These are phyloP conservation scores for Hordeum pubiflorum DNA, from an alignment of 202 grass and related monocot species.

Conservation along the genomic window DNA sequence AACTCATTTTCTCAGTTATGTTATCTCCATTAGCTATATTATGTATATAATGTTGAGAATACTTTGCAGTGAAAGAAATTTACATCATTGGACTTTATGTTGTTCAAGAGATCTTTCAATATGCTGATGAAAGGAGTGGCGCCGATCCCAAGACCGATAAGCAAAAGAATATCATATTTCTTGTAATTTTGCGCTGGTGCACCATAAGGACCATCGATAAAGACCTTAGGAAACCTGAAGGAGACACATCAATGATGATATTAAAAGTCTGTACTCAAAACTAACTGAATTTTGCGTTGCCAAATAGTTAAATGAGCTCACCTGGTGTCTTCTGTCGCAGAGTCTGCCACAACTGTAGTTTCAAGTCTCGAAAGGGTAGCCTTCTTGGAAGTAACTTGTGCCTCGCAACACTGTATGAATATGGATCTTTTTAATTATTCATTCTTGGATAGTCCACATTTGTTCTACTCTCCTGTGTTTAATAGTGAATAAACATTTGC, in stretches of 20 bases:
- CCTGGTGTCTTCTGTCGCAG: slow-evolving; percentile 62
- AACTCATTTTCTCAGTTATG: slow-evolving; percentile 11
- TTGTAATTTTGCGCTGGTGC: slow-evolving; percentile 99
- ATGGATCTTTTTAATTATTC: neutral
- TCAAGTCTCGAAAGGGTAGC: slow-evolving; percentile 84
- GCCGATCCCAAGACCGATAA: slow-evolving; percentile 87
- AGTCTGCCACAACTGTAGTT: slow-evolving; percentile 80
- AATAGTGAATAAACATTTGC: neutral
- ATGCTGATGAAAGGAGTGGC: slow-evolving; percentile 99
- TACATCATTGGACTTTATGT: slow-evolving; percentile 67
- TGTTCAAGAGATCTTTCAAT: slow-evolving; percentile 88
- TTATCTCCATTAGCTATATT: neutral
- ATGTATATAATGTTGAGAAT: neutral
- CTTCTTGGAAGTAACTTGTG: slow-evolving; percentile 91
- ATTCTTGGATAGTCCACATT: neutral
- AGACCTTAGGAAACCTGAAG: slow-evolving; percentile 76
- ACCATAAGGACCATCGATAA: slow-evolving; percentile 88
- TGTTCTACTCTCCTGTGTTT: neutral
- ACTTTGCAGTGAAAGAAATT: slow-evolving; percentile 11
- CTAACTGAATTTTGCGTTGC: neutral
- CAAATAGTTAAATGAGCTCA: slow-evolving; percentile 21
- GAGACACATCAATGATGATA: neutral
- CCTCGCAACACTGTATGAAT: slow-evolving; percentile 54
- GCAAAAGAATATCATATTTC: slow-evolving; percentile 97
- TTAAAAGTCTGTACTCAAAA: neutral